Evolutionary conservation across 2,329 filamentous ascomycete genomes (phyloP), one percentile per base, ranked within the genome.

Genomic region (Clarireedia hainanense): DNA sequence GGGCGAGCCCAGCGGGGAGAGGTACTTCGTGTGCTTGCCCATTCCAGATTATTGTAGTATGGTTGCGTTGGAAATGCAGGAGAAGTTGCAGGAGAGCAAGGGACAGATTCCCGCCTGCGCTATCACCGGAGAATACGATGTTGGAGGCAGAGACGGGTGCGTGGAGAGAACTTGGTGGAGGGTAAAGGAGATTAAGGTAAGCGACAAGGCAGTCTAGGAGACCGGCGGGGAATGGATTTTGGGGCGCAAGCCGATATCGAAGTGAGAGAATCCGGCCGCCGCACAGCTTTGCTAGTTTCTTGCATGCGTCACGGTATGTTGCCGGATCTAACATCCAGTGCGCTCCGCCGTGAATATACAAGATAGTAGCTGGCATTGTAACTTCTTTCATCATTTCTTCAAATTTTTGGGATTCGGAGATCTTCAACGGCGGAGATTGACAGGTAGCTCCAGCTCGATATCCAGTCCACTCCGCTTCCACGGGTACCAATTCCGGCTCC

Each of bases 401-500:
- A 34, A 26, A 45, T 10, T 37, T 15, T 30, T 50, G n/a, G 7
- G 15, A 17, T 24, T 50, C 45, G 2, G 80, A 75, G 30, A 87
- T 74, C 1, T 70, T 64, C 1, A 84, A 83, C 59, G 81, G 73
- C 2, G 70, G 66, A 15, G 80, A 75, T 1, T 79, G 72, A 23
- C 72, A 67, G 2, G 72, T 71, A 3, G 77, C 86, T 40, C 67
- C 74, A 1, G 78, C 74, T 26, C 88, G 76, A 68, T 86, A 86
- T 0, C 87, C 86, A 2, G 85, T 88, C 88, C 88, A 91, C 68
- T 92, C 88, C 24, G 81, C 86, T 68, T 89, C 80, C 5, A 89
- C 76, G 15, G 80, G 72, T 2, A 71, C 67, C 0, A 83, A 66
- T 0, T 78, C 77, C 1, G 85, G 84, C 57, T 80, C 65, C 12